Base-by-base conservation (phyloP, 345 rosid species). In the Populus deltoides region DNA sequence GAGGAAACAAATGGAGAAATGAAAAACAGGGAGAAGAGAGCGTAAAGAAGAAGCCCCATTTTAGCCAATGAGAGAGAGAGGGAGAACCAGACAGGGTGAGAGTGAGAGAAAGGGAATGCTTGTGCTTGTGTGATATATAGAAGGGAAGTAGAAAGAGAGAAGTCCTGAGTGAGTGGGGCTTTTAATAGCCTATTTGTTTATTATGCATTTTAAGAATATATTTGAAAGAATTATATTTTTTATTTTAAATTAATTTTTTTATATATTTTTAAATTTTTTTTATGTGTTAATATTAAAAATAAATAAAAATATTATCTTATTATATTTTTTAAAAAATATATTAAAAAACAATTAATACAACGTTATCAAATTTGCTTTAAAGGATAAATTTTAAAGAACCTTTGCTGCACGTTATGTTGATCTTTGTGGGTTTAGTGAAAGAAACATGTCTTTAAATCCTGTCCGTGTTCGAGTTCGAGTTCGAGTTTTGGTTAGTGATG, bases 11-110 rank as follows among this genome's bases (percentile, higher is more conserved):
- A 68, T 13, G 85, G 75, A 67, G 82, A 67, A 20, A 78, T 1
- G 71, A 80, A 25, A 75, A 85, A 49, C 73, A 84, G 72, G 70
- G 82, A 6, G 22, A 87, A 72, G 10, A 82, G 22, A 45, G 8
- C 27, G 61, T 36, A 25, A 69, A 70, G 31, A n/a, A 74, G 27
- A 17, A 63, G 25, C 39, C 5, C 51, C 70, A 55, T 74, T 41
- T 31, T 77, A 43, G 75, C 18, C 24, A 24, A 16, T 0, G 45
- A 22, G 63, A 27, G 33, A 27, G 66, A 36, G 76, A 8, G 41
- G 25, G 65, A 65, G 41, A 4, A 2, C 20, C 15, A 22, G 12
- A 11, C 39, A 1, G 6, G 12, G 36, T 77, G 70, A 20, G 59
- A 68, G 53, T 71, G 70, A 6, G 38, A 2, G 11, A 3, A 5